Base-by-base conservation (phyloP, 495 filamentous ascomycete genomes). In the Hypoxylon lenormandii region DNA sequence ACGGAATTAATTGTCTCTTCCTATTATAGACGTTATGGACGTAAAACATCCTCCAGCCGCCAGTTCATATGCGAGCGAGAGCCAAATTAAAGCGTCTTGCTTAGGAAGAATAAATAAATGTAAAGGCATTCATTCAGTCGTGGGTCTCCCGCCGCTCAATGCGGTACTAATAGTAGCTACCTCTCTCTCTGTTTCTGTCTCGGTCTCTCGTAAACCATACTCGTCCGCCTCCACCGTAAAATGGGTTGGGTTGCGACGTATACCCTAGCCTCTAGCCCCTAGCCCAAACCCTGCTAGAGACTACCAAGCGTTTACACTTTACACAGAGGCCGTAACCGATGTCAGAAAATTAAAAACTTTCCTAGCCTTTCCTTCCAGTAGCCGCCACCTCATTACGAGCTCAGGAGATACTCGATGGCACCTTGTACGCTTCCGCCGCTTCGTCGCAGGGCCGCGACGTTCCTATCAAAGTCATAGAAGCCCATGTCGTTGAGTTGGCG, bases 401-500 rank as follows among this genome's bases (percentile, higher is more conserved):
- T 76, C 43, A 93, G 76, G 43, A 93, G 72, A 63, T 93, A 89
- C 77, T 98, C 93, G 53, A 98, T 88, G 11, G 96, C 96, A 2
- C 94, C 96, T 76, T 98, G 92, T 63, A 98, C 95, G 76, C 92
- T 97, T 5, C 96, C 96, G 0, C 96, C 96, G 58, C 91, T 88
- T 66, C 93, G 85, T 79, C 95, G 87, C 76, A 99, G 80, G 15
- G 96, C 96, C 69, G 89, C 87, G 37, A 99, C 87, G 66, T 99
- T 99, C 73, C 90, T 77, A 57, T 98, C 94, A 74, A 98, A 98
- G 69, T 99, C 95, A 75, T 88, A 96, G 77, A 99, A 98, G 4
- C 96, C 96, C 96, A 99, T 99, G 55, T 98, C 95, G 76, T 99
- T 98, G 66, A 99, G 80, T 76, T 97, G 94, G 47, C 92, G 84